Conservation (phyloP, 345 rosid genomes). For the Firmiana major region DNA sequence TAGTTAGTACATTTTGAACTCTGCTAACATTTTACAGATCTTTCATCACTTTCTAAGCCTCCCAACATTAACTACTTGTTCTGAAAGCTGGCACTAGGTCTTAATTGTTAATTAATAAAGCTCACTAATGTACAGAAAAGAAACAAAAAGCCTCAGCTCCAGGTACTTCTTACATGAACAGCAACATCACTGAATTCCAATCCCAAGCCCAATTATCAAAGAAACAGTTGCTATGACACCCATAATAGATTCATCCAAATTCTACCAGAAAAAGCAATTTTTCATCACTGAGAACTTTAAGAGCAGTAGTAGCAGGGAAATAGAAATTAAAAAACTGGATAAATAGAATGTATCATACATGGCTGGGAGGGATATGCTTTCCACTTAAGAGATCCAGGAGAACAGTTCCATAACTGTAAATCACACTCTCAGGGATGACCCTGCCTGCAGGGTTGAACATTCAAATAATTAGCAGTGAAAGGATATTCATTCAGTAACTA, state of each 20-base stretch:
- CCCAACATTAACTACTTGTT: background rate
- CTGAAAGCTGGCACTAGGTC: background rate
- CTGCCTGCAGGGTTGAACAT: constrained; percentile 43
- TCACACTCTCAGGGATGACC: constrained; percentile 69
- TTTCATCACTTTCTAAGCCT: background rate
- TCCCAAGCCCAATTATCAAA: background rate
- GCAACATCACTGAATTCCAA: background rate
- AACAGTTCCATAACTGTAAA: constrained; percentile 73
- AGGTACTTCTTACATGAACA: background rate
- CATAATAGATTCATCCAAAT: background rate
- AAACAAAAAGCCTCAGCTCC: background rate
- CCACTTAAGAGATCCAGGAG: constrained; percentile 81
- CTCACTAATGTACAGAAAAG: background rate
- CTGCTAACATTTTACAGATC: background rate
- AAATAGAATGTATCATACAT: constrained; percentile 19
- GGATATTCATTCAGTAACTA: background rate
- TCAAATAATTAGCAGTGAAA: background rate
- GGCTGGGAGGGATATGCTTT: constrained; percentile 57
- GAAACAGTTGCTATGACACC: background rate
- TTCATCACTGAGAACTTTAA: background rate
- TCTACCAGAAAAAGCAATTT: background rate
- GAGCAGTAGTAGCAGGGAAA: background rate
- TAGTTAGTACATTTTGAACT: background rate
- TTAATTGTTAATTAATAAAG: background rate
- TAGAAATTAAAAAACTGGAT: background rate